Evolutionary conservation across 768 basidiomycete genomes (phyloP), one percentile per base, ranked within the genome.

Genomic region (Calocybe gangraenosa): DNA sequence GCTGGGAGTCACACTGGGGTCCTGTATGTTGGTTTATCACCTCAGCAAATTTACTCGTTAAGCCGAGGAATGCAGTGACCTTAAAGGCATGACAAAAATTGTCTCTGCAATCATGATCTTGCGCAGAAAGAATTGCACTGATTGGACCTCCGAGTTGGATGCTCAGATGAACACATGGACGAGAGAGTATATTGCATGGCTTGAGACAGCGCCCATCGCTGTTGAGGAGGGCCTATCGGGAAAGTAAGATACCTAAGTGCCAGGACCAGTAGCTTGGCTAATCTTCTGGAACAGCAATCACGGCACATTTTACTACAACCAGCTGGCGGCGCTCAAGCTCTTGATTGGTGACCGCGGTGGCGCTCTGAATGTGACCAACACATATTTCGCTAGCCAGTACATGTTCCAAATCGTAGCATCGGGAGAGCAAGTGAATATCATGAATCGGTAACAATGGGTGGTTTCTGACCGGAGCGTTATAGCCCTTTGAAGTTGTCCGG

Each of bases 241-340:
- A 14, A 84, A 84, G 82, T 84, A 62, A 42, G 68, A 57, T 20
- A 9, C 19, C 9, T 34, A 23, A 7, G 13, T 20, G 30, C 47
- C 5, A 17, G 6, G 21, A 14, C 23, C 30, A 17, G 11, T 2
- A 31, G 13, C 28, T 17, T 20, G 36, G 32, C 47, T 17, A 34
- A 36, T 20, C 19, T 30, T 10, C 33, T 35, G 3, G 11, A 5
- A 5, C 52, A 85, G 82, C 54, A 86, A 86, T 51, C 84, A 84
- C 51, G 82, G 80, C 23, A 68, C 76, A 0, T 86, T 78, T 60
- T 85, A 76, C 58, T 76, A 69, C 54, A 78, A 75, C 51, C 82
- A 87, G 55, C 65, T 78, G 0, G 73, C 76, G 0, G 68, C 81
- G 0, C 59, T 82, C 33, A 76, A 81, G 53, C 58, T 83, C 31